A percentile compares a stretch with the other conserved stretches of the same genome.
phyloP scores from a whole-genome alignment of 129 eudicot genomes.

The Centella asiatica region DNA sequence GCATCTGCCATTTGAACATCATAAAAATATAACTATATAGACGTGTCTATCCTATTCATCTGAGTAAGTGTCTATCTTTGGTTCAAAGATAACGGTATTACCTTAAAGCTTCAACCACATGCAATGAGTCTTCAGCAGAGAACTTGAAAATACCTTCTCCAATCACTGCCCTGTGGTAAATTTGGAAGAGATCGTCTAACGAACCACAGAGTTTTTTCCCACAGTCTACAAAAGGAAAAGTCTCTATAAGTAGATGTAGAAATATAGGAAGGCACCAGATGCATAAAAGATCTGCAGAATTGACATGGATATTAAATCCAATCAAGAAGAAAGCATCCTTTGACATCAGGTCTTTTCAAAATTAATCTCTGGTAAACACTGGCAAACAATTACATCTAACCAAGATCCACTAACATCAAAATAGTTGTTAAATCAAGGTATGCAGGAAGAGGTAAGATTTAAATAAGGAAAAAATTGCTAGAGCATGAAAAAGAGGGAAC shows the following conservation, averaged over 20 bases:
- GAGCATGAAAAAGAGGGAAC: background rate
- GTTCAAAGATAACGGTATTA: constrained; percentile 20
- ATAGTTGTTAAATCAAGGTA: background rate
- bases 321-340: background rate
- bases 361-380: background rate
- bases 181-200: constrained; percentile 85
- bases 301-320: background rate
- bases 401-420: background rate
- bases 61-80: background rate
- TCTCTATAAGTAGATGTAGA: background rate
- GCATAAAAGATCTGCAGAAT: background rate
- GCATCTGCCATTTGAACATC: background rate
- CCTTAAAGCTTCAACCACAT: constrained; percentile 96
- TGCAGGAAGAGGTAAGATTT: background rate
- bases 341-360: background rate
- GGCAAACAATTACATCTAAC: background rate
- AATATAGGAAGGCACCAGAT: background rate
- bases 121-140: constrained; percentile 93
- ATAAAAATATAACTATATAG: background rate
- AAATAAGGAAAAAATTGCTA: background rate
- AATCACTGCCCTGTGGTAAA: constrained; percentile 77
- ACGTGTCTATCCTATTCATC: background rate
- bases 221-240: constrained; percentile 41
- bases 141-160: constrained; percentile 82
- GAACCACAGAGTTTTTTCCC: constrained; percentile 87